phyloP scores from a whole-genome alignment of 2,329 filamentous ascomycete genomes.

The Fusarium vanettenii region DNA sequence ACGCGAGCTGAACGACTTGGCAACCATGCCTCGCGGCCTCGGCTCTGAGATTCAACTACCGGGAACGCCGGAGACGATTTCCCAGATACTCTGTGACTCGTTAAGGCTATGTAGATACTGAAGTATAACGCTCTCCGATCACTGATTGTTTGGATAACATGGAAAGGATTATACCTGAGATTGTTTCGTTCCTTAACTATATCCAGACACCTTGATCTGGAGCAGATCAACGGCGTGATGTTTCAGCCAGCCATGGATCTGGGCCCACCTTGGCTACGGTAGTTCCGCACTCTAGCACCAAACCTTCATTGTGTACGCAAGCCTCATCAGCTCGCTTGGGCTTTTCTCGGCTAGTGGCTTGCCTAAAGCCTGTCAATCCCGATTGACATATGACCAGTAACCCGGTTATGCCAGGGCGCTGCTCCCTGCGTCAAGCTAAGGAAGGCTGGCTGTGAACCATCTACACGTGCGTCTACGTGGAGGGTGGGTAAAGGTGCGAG shows the following conservation, averaged over 20 bases:
- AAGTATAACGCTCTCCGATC: not conserved
- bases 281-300: not conserved
- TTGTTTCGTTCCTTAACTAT: not conserved
- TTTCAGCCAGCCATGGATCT: not conserved
- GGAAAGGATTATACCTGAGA: not conserved
- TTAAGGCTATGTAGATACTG: not conserved
- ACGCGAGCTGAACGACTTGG: not conserved
- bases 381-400: not conserved
- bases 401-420: not conserved
- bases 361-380: not conserved
- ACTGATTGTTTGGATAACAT: not conserved
- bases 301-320: not conserved
- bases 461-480: not conserved
- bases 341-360: not conserved
- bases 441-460: not conserved
- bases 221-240: not conserved
- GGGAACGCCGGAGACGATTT: not conserved
- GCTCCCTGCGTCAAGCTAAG: not conserved
- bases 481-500: not conserved
- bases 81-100: not conserved
- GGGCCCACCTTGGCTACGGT: not conserved
- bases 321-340: conserved; percentile 1
- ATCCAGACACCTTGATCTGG: not conserved
- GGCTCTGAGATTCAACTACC: not conserved
- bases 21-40: not conserved